These are phyloP conservation scores for Lavandula angustifolia DNA, from an alignment of 257 asterid species.

Conservation along the genomic window DNA sequence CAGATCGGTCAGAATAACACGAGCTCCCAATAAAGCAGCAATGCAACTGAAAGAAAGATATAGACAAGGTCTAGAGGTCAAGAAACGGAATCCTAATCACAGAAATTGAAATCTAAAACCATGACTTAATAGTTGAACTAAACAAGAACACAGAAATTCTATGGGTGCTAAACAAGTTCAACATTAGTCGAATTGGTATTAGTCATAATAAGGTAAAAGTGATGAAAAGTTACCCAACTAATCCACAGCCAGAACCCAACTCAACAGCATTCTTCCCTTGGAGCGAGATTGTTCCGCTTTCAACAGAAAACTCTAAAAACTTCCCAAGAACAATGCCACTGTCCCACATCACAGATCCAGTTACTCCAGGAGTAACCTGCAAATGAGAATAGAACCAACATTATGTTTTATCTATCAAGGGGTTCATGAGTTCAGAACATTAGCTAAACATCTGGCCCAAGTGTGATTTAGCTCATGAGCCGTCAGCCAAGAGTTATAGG, in stretches of 20 bases:
- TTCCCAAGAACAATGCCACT: slow-evolving; percentile 88
- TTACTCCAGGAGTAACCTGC: slow-evolving; percentile 89
- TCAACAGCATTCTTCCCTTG: slow-evolving; percentile 80
- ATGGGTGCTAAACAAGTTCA: neutral
- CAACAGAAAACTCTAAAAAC: slow-evolving; percentile 83
- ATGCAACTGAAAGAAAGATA: slow-evolving; percentile 63
- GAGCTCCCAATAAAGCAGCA: slow-evolving; percentile 88
- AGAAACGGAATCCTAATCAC: neutral
- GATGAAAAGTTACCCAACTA: slow-evolving; percentile 68
- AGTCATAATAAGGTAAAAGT: neutral
- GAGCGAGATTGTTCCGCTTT: slow-evolving; percentile 55
- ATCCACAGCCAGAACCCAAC: slow-evolving; percentile 96
- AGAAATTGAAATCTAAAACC: neutral
- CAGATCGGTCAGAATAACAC: slow-evolving; percentile 76
- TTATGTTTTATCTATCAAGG: neutral
- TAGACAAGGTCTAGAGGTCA: slow-evolving; percentile 10
- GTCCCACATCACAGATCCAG: slow-evolving; percentile 98
- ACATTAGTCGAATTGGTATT: slow-evolving; percentile 16
- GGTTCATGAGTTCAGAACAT: slow-evolving; percentile 2
- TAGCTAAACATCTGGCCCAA: neutral
- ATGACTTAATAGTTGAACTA: neutral
- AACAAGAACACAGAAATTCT: neutral
- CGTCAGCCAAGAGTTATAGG: neutral
- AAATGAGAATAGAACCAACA: slow-evolving; percentile 21
- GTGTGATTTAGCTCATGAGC: neutral